Evolutionary conservation across 306 rosid species (phyloP).

Genomic region (Begonia masoniana): DNA sequence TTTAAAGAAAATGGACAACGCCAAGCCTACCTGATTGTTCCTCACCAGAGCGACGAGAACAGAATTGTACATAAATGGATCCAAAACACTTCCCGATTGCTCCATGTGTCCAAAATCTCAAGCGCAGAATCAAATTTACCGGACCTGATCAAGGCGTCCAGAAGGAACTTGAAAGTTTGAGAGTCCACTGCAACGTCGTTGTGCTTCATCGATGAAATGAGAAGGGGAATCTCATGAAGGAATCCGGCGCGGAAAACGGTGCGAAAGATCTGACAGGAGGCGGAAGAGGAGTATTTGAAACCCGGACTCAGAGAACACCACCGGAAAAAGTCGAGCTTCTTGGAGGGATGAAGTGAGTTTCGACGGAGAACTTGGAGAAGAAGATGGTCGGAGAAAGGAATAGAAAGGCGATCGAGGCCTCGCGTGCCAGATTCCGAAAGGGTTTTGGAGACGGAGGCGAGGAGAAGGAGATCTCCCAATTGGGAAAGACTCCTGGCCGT

Average conservation of each 20-base stretch:
- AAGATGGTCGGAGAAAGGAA: slow-evolving; percentile 37
- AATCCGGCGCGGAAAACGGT: slow-evolving; percentile 26
- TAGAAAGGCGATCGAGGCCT: slow-evolving; percentile 29
- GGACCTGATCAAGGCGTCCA: slow-evolving; percentile 33
- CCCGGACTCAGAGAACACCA: slow-evolving; percentile 31
- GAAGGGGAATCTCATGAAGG: slow-evolving; percentile 31
- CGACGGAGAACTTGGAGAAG: slow-evolving; percentile 40
- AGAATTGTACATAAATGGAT: slow-evolving; percentile 29
- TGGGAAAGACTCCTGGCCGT: slow-evolving; percentile 9
- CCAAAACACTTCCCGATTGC: slow-evolving; percentile 19
- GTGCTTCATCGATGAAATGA: slow-evolving; percentile 37
- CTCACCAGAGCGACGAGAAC: slow-evolving; percentile 42
- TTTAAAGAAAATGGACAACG: slow-evolving; percentile 45
- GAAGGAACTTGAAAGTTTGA: slow-evolving; percentile 43
- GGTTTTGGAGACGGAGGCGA: slow-evolving; percentile 49
- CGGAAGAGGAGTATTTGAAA: slow-evolving; percentile 17
- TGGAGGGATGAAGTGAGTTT: slow-evolving; percentile 40
- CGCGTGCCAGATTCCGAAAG: slow-evolving; percentile 40
- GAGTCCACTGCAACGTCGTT: slow-evolving; percentile 35
- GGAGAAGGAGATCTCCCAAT: slow-evolving; percentile 37
- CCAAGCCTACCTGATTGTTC: slow-evolving; percentile 48
- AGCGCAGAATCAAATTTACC: slow-evolving; percentile 38
- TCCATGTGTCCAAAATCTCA: slow-evolving; percentile 44
- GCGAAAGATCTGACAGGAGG: slow-evolving; percentile 41
- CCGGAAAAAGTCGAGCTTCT: slow-evolving; percentile 53